Conservation (phyloP, 495 filamentous ascomycete genomes). For the Daldinia concentrica region DNA sequence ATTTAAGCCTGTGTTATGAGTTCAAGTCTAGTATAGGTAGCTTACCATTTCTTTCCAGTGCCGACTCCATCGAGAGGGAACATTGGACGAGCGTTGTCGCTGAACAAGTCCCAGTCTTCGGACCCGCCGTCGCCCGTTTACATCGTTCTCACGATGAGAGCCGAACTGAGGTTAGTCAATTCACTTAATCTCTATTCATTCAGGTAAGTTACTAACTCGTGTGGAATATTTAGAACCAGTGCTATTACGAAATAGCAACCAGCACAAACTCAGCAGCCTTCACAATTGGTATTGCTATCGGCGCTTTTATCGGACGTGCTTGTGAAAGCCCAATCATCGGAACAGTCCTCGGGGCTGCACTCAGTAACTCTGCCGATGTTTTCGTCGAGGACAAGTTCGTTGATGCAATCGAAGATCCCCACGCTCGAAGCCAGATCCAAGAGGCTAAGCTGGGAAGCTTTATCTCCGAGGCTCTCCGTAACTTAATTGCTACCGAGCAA, state of each 20-base stretch:
- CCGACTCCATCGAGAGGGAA: slow-evolving; percentile 13
- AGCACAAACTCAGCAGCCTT: slow-evolving; percentile 19
- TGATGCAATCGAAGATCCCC: slow-evolving; percentile 13
- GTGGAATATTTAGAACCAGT: slow-evolving; percentile 8
- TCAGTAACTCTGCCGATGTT: slow-evolving; percentile 10
- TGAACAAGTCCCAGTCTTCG: slow-evolving; percentile 28
- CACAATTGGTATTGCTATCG: slow-evolving; percentile 22
- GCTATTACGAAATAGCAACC: slow-evolving; percentile 27
- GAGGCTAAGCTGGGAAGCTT: slow-evolving; percentile 19
- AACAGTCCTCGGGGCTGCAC: slow-evolving; percentile 23
- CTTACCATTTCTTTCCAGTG: slow-evolving; percentile 20
- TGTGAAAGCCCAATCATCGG: slow-evolving; percentile 21
- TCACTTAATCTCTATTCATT: background rate
- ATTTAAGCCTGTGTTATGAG: slow-evolving; percentile 8
- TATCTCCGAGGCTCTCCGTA: slow-evolving; percentile 22
- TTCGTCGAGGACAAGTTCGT: slow-evolving; percentile 18
- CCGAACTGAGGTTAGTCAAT: slow-evolving; percentile 17
- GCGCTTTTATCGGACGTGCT: slow-evolving; percentile 31
- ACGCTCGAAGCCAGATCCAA: slow-evolving; percentile 15
- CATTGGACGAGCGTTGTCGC: slow-evolving; percentile 20
- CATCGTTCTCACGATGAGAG: background rate
- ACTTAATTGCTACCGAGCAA: slow-evolving; percentile 17
- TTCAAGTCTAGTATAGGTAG: slow-evolving; percentile 9
- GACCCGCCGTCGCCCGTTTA: slow-evolving; percentile 23
- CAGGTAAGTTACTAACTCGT: background rate